Conservation (phyloP, 331 rosid genomes). For the Acacia pycnantha region DNA sequence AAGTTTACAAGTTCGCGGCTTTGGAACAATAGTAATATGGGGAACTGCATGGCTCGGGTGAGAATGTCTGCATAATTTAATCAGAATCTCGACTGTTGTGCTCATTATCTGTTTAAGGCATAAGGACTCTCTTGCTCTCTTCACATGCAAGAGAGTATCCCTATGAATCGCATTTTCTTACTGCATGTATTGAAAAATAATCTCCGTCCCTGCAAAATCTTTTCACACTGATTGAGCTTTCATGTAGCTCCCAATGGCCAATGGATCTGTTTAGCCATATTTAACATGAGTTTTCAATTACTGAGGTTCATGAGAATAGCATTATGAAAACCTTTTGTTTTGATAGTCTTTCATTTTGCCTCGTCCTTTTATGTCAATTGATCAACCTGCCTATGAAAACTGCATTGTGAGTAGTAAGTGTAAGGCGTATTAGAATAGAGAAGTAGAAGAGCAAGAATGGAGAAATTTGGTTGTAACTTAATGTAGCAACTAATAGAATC, state of each 20-base stretch:
- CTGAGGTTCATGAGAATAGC: background rate
- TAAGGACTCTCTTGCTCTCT: background rate
- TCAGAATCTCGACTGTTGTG: background rate
- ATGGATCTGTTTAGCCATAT: background rate
- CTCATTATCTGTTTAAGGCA: conserved; percentile 6
- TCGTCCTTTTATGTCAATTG: background rate
- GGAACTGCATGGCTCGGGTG: conserved; percentile 62
- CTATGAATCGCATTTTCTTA: background rate
- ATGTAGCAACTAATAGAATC: background rate
- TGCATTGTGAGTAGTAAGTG: background rate
- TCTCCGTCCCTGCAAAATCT: background rate
- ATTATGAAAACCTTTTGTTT: background rate
- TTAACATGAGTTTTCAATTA: background rate
- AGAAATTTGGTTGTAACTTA: background rate
- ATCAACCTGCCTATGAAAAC: background rate
- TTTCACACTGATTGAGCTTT: background rate
- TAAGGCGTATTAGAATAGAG: background rate
- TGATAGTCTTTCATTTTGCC: background rate
- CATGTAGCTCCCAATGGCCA: background rate
- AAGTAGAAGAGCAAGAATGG: background rate
- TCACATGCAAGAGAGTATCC: background rate
- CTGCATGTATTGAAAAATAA: background rate
- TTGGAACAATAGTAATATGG: conserved; percentile 53
- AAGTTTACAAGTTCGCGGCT: conserved; percentile 28
- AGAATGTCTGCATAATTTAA: conserved; percentile 11